Percentiles rank a stretch among this genome's conserved stretches.
phyloP scores from a whole-genome alignment of 2,329 filamentous ascomycete genomes.

The Cadophora malorum region DNA sequence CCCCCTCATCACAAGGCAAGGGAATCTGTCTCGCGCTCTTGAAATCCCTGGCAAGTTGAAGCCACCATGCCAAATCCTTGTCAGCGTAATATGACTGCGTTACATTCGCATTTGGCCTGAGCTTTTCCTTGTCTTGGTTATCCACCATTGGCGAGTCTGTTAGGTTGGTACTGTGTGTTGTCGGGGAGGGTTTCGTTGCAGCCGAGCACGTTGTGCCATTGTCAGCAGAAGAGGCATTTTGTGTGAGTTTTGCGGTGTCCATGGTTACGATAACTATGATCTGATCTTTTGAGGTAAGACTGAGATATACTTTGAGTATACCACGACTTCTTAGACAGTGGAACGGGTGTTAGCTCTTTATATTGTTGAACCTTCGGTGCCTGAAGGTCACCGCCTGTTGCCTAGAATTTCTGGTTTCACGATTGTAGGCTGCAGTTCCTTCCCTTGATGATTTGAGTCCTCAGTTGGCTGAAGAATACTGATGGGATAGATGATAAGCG shows the following conservation, averaged over 20 bases:
- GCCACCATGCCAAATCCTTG: slow-evolving; percentile 31
- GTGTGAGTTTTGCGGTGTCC: neutral
- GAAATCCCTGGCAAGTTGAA: slow-evolving; percentile 27
- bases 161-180: neutral
- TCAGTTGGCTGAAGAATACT: no score
- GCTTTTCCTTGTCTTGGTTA: neutral
- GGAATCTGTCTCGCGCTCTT: slow-evolving; percentile 26
- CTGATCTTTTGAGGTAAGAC: neutral
- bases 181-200: neutral
- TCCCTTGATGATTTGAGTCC: neutral
- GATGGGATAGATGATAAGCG: no score
- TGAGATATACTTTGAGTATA: neutral
- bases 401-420: slow-evolving; percentile 11
- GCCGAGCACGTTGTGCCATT: neutral
- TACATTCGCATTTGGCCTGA: neutral
- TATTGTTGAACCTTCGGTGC: neutral
- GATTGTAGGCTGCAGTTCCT: neutral
- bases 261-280: neutral
- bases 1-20: slow-evolving; percentile 23
- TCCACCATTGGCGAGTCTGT: no score
- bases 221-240: no score
- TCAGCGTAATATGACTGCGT: slow-evolving; percentile 25
- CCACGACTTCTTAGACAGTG: neutral
- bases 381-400: neutral
- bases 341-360: neutral